Base-by-base conservation (phyloP, 2,329 filamentous ascomycete species). In the Fusarium sp. region DNA sequence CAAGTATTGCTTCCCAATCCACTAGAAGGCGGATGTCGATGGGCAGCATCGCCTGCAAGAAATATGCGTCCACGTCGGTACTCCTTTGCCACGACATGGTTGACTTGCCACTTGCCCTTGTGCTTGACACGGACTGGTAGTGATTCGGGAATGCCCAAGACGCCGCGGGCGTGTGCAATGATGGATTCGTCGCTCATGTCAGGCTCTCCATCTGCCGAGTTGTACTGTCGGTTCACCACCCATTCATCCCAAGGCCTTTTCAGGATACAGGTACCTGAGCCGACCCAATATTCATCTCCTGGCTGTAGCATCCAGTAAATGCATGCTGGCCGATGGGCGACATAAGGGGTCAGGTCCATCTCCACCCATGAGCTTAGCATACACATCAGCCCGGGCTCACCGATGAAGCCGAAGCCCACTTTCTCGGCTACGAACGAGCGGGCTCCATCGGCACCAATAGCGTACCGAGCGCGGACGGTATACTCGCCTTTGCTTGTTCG, bases 1-100 rank as follows among this genome's bases (percentile, higher is more conserved):
- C 86, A 88, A 0, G 86, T 88, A 70, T 88, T 88, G 38, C 82
- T 85, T 4, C 86, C 86, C 0, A 88, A 79, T 0, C 85, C 87
- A 70, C 87, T 86, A 14, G 83, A 78, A 0, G 86, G 86, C 1
- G 86, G 86, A 70, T 88, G 86, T 2, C 86, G 81, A 70, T 89
- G 86, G 1, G 85, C 84, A 0, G 86, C 84, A 63, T 89, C 86
- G 14, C 86, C 86, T 8, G 88, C 77, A 64, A 66, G 38, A 4
- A 70, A 40, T 7, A 44, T 49, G 20, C 66, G 64, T 10, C 66
- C 66, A 2, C 38, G 34, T 4, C 62, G 65, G 16, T 67, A 67
- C 27, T 65, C 62, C 8, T 54, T 65, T 3, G 65, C 65, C 18
- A 65, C 62, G 14, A 67, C 62, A 13, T 67, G 46, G 10, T 67